These are phyloP conservation scores for Cardamine resedifolia DNA, from an alignment of 345 rosid genomes.

Conservation along the genomic window DNA sequence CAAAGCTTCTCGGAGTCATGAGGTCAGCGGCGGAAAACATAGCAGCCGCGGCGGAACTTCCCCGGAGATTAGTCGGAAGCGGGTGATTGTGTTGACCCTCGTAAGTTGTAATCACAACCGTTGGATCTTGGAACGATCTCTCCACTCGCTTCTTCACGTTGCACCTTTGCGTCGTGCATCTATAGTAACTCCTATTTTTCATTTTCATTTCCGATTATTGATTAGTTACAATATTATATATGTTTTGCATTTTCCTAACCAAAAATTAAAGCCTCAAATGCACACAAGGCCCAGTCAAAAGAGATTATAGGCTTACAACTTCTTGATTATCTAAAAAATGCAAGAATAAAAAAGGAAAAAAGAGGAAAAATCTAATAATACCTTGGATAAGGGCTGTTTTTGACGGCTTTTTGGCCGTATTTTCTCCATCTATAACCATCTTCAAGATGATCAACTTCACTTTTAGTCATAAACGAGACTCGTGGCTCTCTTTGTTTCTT, in stretches of 20 bases:
- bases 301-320: background rate
- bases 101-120: conserved; percentile 85
- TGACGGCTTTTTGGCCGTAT: conserved; percentile 87
- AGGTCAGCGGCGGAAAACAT: conserved; percentile 43
- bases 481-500: conserved; percentile 67
- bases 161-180: conserved; percentile 91
- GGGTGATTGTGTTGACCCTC: conserved; percentile 93
- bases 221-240: background rate
- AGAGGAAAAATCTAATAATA: conserved; percentile 10
- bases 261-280: background rate
- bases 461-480: conserved; percentile 82
- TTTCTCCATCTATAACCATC: conserved; percentile 93
- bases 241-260: background rate
- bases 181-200: conserved; percentile 69
- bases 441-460: conserved; percentile 84
- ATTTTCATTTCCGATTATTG: conserved; percentile 23
- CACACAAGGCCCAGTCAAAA: background rate
- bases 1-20: conserved; percentile 39
- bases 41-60: conserved; percentile 50
- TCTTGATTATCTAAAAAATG: background rate
- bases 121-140: conserved; percentile 81
- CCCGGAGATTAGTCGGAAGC: conserved; percentile 66
- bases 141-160: conserved; percentile 91
- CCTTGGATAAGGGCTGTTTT: conserved; percentile 80
- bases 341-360: background rate